Percentiles rank a stretch among this genome's conserved stretches.
These are phyloP conservation scores for Schizosaccharomyces octosporus DNA, from an alignment of 805 yeast species.

Conservation along the genomic window DNA sequence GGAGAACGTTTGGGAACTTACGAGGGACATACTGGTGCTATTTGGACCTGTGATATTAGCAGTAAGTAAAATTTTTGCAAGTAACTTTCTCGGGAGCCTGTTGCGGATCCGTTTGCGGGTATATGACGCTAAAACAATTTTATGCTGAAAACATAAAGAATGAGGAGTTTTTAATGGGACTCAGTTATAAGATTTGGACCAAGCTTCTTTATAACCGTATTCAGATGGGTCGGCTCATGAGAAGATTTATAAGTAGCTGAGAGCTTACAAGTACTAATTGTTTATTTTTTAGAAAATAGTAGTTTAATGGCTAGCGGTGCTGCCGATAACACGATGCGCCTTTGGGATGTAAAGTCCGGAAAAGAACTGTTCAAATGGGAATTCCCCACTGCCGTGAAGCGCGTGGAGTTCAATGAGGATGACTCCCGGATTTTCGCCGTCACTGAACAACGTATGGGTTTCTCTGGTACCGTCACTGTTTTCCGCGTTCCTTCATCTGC, in stretches of 20 bases:
- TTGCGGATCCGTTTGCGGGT: too few relatives aligned
- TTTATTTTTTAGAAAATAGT: constrained; percentile 17
- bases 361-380: constrained; percentile 47
- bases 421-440: constrained; percentile 45
- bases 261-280: constrained; percentile 6
- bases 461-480: constrained; percentile 48
- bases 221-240: background rate
- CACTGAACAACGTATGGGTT: constrained; percentile 82
- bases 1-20: constrained; percentile 94
- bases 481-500: constrained; percentile 34
- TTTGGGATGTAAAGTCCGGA: constrained; percentile 70
- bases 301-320: constrained; percentile 61
- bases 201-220: background rate
- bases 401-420: constrained; percentile 65
- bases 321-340: constrained; percentile 63
- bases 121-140: too few relatives aligned
- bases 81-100: too few relatives aligned
- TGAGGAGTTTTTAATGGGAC: too few relatives aligned
- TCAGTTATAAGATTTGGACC: too few relatives aligned
- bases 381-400: constrained; percentile 65
- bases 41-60: constrained; percentile 83
- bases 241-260: background rate
- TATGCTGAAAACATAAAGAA: too few relatives aligned
- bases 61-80: constrained; percentile 4
- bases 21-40: constrained; percentile 73